Base-by-base conservation (phyloP, 768 basidiomycete species). In the Naganishia antarctica region DNA sequence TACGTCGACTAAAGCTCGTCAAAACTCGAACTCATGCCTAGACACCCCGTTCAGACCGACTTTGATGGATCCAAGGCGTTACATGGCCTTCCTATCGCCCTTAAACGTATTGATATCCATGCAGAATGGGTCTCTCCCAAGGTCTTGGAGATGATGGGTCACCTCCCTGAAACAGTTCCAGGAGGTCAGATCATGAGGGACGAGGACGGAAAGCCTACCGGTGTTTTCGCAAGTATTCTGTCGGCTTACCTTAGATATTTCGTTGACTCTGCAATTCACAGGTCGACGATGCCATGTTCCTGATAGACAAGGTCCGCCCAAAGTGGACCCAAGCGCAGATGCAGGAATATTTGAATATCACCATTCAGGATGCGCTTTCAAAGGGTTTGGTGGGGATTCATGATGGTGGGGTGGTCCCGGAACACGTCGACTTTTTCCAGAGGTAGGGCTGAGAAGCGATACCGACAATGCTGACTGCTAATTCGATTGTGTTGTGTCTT, bases 301-400 rank as follows among this genome's bases (percentile, higher is more conserved):
- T 93, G 34, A 82, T 96, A 18, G 73, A 75, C 63, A 64, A 84
- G 83, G 1, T 78, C 15, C 65, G 80, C 12, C 92, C 91, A 0
- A 71, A 81, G 1, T 85, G 85, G 81, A 82, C 83, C 0, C 80
- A 85, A 28, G 79, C 76, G 29, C 81, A 84, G 58, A 82, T 86
- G 70, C 79, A 82, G 67, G 81, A 80, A 25, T 89, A 83, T 72
- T 86, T 88, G 62, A 78, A 84, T n/a, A 79, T 80, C 13, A 82
- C 90, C 0, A 80, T 87, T 45, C 76, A 78, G 28, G 85, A 90
- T 69, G 90, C 87, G 0, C 79, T 91, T n/a, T 80, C 82, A 2
- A 83, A 84, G 61, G 94, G 94, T 0, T 75, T 98, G 61, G 93
- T 91, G 0, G 86, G 83, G 12, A 85, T 98, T 21, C 92, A 96